These are phyloP conservation scores for Pythium volutum DNA, from an alignment of 352 stramenopile genomes.

Conservation along the genomic window DNA sequence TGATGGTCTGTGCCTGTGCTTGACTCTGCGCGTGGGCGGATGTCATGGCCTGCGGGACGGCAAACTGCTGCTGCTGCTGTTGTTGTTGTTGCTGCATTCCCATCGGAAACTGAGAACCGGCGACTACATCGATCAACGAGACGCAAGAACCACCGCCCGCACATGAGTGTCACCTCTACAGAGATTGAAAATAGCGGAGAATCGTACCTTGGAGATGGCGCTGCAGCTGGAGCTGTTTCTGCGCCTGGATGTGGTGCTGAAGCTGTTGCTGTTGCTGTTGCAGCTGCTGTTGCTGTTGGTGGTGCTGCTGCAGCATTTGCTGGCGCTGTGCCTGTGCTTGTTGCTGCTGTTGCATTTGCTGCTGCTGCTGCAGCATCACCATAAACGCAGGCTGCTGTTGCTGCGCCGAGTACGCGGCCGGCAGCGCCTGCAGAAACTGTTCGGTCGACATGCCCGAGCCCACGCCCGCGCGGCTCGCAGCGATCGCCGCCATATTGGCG, in stretches of 20 bases:
- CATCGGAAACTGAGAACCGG: slow-evolving; percentile 2
- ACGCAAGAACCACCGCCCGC: background rate
- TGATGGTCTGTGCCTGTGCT: slow-evolving; percentile 20
- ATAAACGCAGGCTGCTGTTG: slow-evolving; percentile 26
- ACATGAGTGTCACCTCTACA: background rate
- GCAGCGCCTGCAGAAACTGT: slow-evolving; percentile 37
- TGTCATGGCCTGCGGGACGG: background rate
- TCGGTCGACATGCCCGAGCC: slow-evolving; percentile 28
- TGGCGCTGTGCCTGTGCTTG: slow-evolving; percentile 9
- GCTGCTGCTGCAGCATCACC: slow-evolving; percentile 24
- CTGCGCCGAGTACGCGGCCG: slow-evolving; percentile 20
- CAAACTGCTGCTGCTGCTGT: slow-evolving; percentile 2
- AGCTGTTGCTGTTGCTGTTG: slow-evolving; percentile 20
- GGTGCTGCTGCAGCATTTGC: background rate
- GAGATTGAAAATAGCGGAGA: background rate
- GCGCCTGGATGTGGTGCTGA: slow-evolving; percentile 18
- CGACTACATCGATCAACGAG: background rate
- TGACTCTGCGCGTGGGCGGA: slow-evolving; percentile 11
- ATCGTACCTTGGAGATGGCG: slow-evolving; percentile 15
- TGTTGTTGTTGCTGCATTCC: background rate
- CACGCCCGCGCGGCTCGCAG: slow-evolving; percentile 16
- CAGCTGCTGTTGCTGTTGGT: slow-evolving; percentile 6
- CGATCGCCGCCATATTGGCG: slow-evolving; percentile 27
- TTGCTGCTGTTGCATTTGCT: slow-evolving; percentile 18
- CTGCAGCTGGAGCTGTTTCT: slow-evolving; percentile 22